Conservation (phyloP, 805 yeast species). For the Kazachstania africana region DNA sequence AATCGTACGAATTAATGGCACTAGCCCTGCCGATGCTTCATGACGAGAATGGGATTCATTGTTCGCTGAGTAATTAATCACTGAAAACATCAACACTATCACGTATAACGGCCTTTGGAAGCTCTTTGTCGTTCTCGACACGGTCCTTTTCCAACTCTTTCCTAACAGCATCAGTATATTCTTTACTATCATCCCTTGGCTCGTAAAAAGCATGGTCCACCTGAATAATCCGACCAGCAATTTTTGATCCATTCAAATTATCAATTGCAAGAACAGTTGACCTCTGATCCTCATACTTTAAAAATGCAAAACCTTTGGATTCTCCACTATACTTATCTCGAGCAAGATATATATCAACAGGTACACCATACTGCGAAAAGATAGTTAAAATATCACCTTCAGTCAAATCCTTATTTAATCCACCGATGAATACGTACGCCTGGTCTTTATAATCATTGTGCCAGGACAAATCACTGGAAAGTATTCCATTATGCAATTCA, state of each 20-base stretch:
- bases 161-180: constrained; percentile 31
- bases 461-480: constrained; percentile 64
- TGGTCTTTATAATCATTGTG: constrained; percentile 73
- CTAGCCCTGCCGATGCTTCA: too few relatives aligned
- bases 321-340: constrained; percentile 56
- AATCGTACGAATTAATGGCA: too few relatives aligned
- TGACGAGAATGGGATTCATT: too few relatives aligned
- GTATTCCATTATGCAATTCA: constrained; percentile 52
- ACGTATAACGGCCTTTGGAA: too few relatives aligned
- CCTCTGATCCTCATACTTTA: constrained; percentile 72
- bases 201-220: constrained; percentile 67
- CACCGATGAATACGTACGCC: constrained; percentile 69
- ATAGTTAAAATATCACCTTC: constrained; percentile 69
- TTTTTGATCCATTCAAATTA: constrained; percentile 59
- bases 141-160: constrained; percentile 26
- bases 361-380: constrained; percentile 84
- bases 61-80: too few relatives aligned
- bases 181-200: constrained; percentile 40
- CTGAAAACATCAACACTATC: too few relatives aligned
- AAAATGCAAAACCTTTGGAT: constrained; percentile 65
- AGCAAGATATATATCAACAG: constrained; percentile 59
- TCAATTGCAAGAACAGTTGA: constrained; percentile 81
- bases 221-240: constrained; percentile 39
- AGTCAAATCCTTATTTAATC: constrained; percentile 47
- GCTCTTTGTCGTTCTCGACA: too few relatives aligned